Evolutionary conservation across 1,284 basidiomycete genomes (phyloP).

Genomic region (Pascua guehoae): DNA sequence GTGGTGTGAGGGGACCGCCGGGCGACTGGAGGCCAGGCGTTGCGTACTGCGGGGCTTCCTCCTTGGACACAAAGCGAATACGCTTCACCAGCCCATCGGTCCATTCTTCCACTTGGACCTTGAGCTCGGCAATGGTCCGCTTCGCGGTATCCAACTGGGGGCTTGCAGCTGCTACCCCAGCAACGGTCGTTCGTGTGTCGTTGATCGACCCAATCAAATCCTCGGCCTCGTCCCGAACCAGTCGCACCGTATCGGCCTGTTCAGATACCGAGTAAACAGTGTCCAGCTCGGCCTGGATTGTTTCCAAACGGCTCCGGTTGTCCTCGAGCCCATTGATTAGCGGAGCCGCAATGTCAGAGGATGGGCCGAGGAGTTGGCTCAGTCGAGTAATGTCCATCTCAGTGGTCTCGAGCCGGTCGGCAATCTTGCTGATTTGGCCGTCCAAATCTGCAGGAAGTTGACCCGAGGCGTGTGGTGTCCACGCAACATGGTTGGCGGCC

Average conservation of each 20-base stretch:
- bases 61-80: constrained; percentile 9
- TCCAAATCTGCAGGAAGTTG: not conserved
- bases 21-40: not conserved
- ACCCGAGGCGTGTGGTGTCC: constrained; percentile 3
- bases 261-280: constrained; percentile 7
- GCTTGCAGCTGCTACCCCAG: not conserved
- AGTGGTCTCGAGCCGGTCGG: not conserved
- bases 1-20: constrained; percentile 16
- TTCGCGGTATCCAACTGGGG: not conserved
- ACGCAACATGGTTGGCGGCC: constrained; percentile 7
- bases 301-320: not conserved
- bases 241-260: constrained; percentile 14
- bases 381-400: constrained; percentile 7
- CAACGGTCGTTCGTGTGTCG: constrained; percentile 24
- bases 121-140: not conserved
- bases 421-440: not conserved
- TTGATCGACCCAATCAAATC: constrained; percentile 16
- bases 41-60: not conserved
- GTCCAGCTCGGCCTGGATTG: constrained; percentile 6
- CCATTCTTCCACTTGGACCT: constrained; percentile 7
- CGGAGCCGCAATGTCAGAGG: no score
- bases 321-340: not conserved
- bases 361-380: not conserved
- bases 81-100: constrained; percentile 7
- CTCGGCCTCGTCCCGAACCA: constrained; percentile 16